A percentile compares a stretch with the other conserved stretches of the same genome.
Evolutionary conservation across 768 basidiomycete genomes (phyloP).

Genomic region (Podaxis rugospora): DNA sequence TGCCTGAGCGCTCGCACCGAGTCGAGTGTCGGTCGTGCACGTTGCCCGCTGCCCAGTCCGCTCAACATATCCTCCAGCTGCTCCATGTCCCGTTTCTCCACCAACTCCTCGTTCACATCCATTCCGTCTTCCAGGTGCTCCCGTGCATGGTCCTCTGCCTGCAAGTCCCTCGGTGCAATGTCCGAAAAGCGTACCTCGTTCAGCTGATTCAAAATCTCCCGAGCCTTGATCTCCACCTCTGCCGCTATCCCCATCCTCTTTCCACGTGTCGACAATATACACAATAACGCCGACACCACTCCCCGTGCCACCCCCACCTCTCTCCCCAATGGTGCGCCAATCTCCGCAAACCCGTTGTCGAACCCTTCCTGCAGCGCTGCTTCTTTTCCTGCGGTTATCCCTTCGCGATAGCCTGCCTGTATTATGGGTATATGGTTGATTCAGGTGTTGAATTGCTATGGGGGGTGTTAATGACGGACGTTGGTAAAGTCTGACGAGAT

Average conservation of each 20-base stretch:
- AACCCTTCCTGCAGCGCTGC: constrained; percentile 85
- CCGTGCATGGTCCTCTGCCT: constrained; percentile 73
- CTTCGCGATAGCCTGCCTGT: constrained; percentile 94
- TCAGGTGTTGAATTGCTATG: neutral
- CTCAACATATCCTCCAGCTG: constrained; percentile 35
- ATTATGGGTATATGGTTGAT: neutral
- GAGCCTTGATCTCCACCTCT: constrained; percentile 32
- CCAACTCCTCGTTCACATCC: constrained; percentile 37
- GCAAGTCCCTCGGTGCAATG: constrained; percentile 68
- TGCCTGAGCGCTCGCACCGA: neutral
- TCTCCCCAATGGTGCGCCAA: constrained; percentile 72
- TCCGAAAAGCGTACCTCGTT: constrained; percentile 62
- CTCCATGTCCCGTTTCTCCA: constrained; percentile 48
- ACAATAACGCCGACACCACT: constrained; percentile 53
- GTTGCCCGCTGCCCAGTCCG: constrained; percentile 21
- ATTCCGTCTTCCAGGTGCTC: constrained; percentile 46
- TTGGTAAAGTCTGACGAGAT: constrained; percentile 69
- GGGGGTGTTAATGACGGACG: constrained; percentile 30
- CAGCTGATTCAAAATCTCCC: constrained; percentile 53
- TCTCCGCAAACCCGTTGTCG: constrained; percentile 72
- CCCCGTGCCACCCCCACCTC: constrained; percentile 80
- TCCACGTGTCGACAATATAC: constrained; percentile 40
- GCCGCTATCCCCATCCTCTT: constrained; percentile 9
- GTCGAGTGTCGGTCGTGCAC: constrained; percentile 24
- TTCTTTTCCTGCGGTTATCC: constrained; percentile 91